Evolutionary conservation across 2,329 filamentous ascomycete species (phyloP), one percentile per base, ranked within the genome.

Genomic region (Talaromyces albobiverticillius): DNA sequence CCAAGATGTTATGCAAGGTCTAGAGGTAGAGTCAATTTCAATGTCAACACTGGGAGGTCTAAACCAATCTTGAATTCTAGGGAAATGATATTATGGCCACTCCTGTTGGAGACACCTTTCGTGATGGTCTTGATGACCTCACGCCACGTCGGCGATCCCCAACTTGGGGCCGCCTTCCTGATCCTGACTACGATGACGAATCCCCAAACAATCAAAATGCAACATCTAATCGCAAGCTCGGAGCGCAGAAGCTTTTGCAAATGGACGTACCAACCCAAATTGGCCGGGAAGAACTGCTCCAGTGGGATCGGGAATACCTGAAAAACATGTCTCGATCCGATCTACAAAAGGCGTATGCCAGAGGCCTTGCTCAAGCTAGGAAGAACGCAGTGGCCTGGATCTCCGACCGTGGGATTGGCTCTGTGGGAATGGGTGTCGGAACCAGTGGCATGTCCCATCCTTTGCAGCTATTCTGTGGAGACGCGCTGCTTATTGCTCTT

Each of bases 321-420:
- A 61, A 72, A 10, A 86, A 85, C 59, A 91, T 89, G 82, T 72
- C 67, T 1, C 67, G 70, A 11, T 77, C 75, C 8, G 62, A 63
- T 6, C 72, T 68, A 26, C 63, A 72, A 18, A 85, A 82, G 59
- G 60, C 70, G 4, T 63, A 71, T 5, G 70, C 75, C 31, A 76
- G 71, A 46, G 62, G 71, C 13, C 59, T 67, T 11, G 65, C 68
- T 0, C 71, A 79, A 40, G 82, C 84, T 2, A 87, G 82, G 68
- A 82, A 80, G 63, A 87, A 86, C 55, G 86, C 85, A 0, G 76
- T 78, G 10, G 77, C 79, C 61, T 87, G 82, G 75, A 77, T 88
- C 3, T 77, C 81, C 56, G 82, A 80, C 4, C 65, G 72, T 46
- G 83, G 84, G 6, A 72, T 86, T 43, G 82, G 79, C 40, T 75